A percentile compares a stretch with the other conserved stretches of the same genome.
These are phyloP conservation scores for Pythium sp. DNA, from an alignment of 352 stramenopile genomes.

Conservation along the genomic window DNA sequence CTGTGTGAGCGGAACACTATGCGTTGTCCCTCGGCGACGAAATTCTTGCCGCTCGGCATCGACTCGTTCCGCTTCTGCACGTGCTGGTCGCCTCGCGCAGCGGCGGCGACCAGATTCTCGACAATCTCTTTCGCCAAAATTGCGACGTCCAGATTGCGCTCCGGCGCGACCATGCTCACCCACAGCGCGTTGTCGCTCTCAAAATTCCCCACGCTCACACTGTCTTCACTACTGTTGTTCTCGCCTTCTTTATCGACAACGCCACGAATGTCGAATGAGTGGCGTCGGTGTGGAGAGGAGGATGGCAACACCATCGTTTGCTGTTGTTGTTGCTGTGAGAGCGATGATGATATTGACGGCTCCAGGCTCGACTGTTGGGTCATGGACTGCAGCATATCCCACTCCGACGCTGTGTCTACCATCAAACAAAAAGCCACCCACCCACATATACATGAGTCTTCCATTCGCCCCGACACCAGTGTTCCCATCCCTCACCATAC, in stretches of 20 bases:
- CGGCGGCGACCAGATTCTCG: slow-evolving; percentile 30
- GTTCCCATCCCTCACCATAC: not conserved
- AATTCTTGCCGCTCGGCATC: slow-evolving; percentile 21
- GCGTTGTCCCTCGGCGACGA: slow-evolving; percentile 11
- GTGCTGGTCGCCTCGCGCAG: slow-evolving; percentile 26
- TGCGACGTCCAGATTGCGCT: slow-evolving; percentile 21
- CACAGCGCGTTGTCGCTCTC: slow-evolving; percentile 11
- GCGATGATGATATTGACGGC: not conserved
- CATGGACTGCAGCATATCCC: slow-evolving; percentile 21
- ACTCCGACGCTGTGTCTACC: slow-evolving; percentile 16
- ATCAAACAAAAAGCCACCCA: not conserved
- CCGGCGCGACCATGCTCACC: slow-evolving; percentile 10
- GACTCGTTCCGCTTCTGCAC: slow-evolving; percentile 23
- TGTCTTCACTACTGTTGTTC: slow-evolving; percentile 4
- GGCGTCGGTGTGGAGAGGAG: slow-evolving; percentile 1
- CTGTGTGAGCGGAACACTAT: not conserved
- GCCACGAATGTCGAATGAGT: slow-evolving; percentile 9
- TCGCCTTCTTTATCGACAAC: not conserved
- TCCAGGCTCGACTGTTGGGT: not conserved
- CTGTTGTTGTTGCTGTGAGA: not conserved
- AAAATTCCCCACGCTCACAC: not conserved
- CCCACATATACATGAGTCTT: not conserved
- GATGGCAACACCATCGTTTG: not conserved
- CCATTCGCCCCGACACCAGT: not conserved
- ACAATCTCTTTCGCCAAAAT: slow-evolving; percentile 38